Percentiles rank a stretch among this genome's conserved stretches.
Evolutionary conservation across 2,329 filamentous ascomycete genomes (phyloP).

Genomic region (Pyrenophora graminea): DNA sequence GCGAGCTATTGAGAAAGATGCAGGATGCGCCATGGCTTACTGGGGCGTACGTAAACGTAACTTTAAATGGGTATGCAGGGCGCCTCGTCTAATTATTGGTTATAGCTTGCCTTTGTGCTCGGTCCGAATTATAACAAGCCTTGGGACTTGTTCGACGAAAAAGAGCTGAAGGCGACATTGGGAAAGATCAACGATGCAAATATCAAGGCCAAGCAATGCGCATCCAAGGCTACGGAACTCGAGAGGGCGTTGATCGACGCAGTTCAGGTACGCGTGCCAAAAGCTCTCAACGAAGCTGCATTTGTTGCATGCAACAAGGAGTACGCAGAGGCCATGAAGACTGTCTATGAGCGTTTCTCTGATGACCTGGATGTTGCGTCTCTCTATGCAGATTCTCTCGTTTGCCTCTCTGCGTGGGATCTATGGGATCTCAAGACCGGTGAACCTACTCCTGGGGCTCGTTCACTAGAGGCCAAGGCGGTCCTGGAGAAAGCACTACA

Average conservation of each 20-base stretch:
- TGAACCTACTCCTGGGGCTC: constrained; percentile 58
- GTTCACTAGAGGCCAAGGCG: constrained; percentile 61
- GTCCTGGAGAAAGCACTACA: constrained; percentile 64
- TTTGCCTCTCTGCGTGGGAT: constrained; percentile 68
- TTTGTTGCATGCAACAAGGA: constrained; percentile 59
- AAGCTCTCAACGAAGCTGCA: constrained; percentile 47
- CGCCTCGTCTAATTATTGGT: constrained; percentile 40
- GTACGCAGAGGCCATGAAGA: constrained; percentile 66
- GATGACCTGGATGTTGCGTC: constrained; percentile 66
- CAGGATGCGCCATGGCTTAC: constrained; percentile 64
- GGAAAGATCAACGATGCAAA: constrained; percentile 54
- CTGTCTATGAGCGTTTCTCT: constrained; percentile 57
- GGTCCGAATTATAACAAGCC: constrained; percentile 83
- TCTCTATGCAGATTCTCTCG: constrained; percentile 67
- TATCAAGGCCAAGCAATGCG: constrained; percentile 49
- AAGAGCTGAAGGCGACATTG: constrained; percentile 61
- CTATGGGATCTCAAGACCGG: constrained; percentile 67
- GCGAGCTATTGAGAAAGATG: constrained; percentile 60
- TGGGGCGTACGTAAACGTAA: constrained; percentile 59
- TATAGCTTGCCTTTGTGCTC: constrained; percentile 63
- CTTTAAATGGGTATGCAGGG: neutral
- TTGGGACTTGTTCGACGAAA: constrained; percentile 70
- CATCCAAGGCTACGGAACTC: constrained; percentile 49
- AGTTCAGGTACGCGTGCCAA: constrained; percentile 54
- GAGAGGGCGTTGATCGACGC: constrained; percentile 69